Evolutionary conservation across 208 protist genomes (phyloP), one percentile per base, ranked within the genome.

Genomic region (Porcisia deanei): DNA sequence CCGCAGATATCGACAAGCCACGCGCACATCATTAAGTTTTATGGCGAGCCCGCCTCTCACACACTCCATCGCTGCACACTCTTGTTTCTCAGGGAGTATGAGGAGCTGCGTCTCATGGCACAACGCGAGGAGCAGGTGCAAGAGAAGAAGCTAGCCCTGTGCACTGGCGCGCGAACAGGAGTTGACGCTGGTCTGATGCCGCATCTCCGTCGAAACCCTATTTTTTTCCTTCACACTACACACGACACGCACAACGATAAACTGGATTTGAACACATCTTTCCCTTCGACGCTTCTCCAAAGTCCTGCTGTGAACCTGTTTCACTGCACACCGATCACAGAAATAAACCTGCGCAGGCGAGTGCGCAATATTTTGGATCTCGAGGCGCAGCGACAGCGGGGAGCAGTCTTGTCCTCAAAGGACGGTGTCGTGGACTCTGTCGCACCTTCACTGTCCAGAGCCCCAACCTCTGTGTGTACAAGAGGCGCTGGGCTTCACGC

Each of bases 221-320:
- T 96, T 60, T 80, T 94, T 55, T 92, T 97, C 63, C 68, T 97
- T 53, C 81, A 93, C 80, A 97, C 93, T 3, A 90, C 85, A 25
- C 93, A 97, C 76, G 91, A 97, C 78, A 91, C 85, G 34, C 93
- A 97, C 76, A 96, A 84, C 70, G 87, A 91, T 53, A 94, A 95
- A 75, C 70, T 94, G 8, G 90, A 91, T 60, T 59, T 94, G 3
- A 43, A 43, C 66, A 78, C 75, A 18, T 65, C 79, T 10, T 86
- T 96, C 69, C 89, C 91, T 0, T 53, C 63, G 1, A 39, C 75
- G 10, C n/a, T 96, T 45, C 77, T 97, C 25, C 73, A 83, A 39
- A 87, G 88, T 72, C 75, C 58, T 5, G 76, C 57, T 16, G 66
- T 93, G 16, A 73, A 88, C 66, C 67, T 86, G 6, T 97, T 97